These are phyloP conservation scores for Fusarium pseudograminearum DNA, from an alignment of 2,329 filamentous ascomycete species.

Conservation along the genomic window DNA sequence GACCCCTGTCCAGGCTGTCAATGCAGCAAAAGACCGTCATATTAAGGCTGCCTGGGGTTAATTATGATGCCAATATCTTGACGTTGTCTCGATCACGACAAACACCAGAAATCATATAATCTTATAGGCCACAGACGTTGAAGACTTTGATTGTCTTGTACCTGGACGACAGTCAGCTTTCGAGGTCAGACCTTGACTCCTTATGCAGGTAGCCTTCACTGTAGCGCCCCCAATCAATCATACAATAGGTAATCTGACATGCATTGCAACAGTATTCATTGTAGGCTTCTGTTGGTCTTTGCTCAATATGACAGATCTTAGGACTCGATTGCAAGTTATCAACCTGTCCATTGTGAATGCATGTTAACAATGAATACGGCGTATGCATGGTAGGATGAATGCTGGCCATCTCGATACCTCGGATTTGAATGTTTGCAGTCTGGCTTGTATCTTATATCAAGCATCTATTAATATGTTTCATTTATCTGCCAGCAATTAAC, in stretches of 20 bases:
- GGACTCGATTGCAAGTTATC: too few species aligned
- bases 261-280: background rate
- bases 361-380: background rate
- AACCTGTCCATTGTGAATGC: background rate
- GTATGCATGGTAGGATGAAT: background rate
- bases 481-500: background rate
- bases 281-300: background rate
- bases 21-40: constrained; percentile 11
- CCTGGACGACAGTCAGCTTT: background rate
- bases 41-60: background rate
- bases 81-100: too few species aligned
- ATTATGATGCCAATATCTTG: too few species aligned
- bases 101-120: background rate
- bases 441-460: background rate
- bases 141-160: background rate
- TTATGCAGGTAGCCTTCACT: background rate
- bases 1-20: constrained; percentile 24
- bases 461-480: background rate
- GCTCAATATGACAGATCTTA: background rate
- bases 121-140: background rate
- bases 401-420: background rate
- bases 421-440: background rate
- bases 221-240: background rate
- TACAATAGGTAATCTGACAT: background rate
- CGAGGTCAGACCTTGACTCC: background rate